Base-by-base conservation (phyloP, 2,329 filamentous ascomycete species). In the Colletotrichum sp. region DNA sequence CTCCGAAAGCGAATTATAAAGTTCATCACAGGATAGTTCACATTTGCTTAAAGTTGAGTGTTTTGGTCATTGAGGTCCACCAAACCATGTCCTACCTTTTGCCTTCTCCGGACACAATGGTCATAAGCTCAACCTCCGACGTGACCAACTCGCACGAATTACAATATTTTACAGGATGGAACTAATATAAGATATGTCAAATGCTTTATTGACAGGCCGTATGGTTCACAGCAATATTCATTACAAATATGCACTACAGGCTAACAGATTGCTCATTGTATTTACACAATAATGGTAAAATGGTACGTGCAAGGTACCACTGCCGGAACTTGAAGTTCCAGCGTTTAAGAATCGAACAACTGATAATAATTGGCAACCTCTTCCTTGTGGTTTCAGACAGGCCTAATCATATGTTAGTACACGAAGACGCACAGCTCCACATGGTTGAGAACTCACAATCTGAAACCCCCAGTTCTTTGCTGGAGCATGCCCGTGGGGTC, bases 401-500 rank as follows among this genome's bases (percentile, higher is more conserved):
- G 43, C 43, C 43, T 51, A 51, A 4, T 13, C 2, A 2, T 5
- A 21, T 51, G 43, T 21, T 6, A 51, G 43, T 21, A 51, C 11
- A 21, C 2, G 6, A 6, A 47, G 43, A 47, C n/a, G n/a, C 11
- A 5, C 5, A 51, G n/a, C 43, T 51, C 2, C 6, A 21, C 43
- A 13, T 13, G 11, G 13, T 8, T 3, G n/a, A 51, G 6, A 13
- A 51, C 34, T 77, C 43, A 81, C 13, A 78, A 76, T 80, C 85
- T 85, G 78, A 85, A 86, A 6, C 85, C 85, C 1, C 81, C 84
- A 0, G 85, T 86, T 69, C 84, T 79, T n/a, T 78, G 76, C 63
- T 75, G 79, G 76, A 83, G 86, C 70, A 86, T 70, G 1, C 83
- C 83, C 7, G 80, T 73, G 0, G 84, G 83, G 70, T 87, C 85